Evolutionary conservation across 345 rosid genomes (phyloP).

Genomic region (Aurinia saxatilis): DNA sequence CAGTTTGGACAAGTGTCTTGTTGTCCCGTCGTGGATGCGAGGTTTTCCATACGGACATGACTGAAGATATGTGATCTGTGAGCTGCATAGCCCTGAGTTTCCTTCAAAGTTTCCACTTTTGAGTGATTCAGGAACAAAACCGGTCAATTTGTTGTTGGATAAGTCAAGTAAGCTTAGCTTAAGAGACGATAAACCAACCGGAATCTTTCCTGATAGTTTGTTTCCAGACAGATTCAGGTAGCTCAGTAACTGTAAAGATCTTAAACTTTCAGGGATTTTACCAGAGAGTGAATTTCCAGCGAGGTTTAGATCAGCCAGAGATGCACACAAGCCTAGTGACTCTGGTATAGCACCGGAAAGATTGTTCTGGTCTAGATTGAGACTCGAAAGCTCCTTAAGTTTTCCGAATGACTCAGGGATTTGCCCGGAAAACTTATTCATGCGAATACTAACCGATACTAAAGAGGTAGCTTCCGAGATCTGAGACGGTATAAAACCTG

Average conservation of each 20-base stretch:
- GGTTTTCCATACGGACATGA: conserved; percentile 33
- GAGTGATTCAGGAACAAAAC: conserved; percentile 53
- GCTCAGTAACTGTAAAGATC: conserved; percentile 40
- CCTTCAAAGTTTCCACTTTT: conserved; percentile 46
- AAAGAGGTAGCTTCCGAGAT: conserved; percentile 53
- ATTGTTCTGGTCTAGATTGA: conserved; percentile 41
- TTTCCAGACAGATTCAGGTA: conserved; percentile 68
- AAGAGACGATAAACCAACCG: conserved; percentile 36
- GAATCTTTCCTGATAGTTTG: conserved; percentile 66
- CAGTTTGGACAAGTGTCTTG: conserved; percentile 26
- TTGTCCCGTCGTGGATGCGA: conserved; percentile 17
- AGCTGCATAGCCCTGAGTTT: conserved; percentile 60
- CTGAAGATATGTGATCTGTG: conserved; percentile 28
- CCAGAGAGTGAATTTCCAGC: conserved; percentile 58
- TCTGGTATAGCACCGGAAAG: conserved; percentile 56
- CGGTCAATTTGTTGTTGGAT: conserved; percentile 56
- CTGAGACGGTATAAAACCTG: conserved; percentile 49
- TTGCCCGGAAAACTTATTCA: conserved; percentile 48
- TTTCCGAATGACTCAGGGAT: conserved; percentile 47
- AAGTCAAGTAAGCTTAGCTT: conserved; percentile 73
- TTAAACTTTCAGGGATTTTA: conserved; percentile 50
- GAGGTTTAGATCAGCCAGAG: conserved; percentile 45
- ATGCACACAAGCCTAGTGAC: conserved; percentile 48
- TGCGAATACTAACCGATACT: conserved; percentile 40
- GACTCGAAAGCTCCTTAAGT: conserved; percentile 45